Percentiles rank a stretch among this genome's conserved stretches.
Evolutionary conservation across 805 yeast species (phyloP).

Genomic region (Zygoascus tannicola): DNA sequence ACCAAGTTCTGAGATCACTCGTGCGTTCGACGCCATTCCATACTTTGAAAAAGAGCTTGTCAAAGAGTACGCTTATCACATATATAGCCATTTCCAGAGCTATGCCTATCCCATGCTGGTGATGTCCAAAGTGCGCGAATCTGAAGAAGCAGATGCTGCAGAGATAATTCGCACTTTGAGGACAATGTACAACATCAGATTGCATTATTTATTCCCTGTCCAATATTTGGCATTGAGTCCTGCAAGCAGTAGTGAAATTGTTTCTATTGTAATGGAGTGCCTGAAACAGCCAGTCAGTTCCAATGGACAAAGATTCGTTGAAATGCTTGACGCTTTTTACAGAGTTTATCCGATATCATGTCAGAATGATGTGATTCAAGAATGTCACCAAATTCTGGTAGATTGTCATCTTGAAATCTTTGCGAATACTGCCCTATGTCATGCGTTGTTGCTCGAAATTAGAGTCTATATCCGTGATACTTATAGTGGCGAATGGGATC

Average conservation of each 20-base stretch:
- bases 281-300: not conserved
- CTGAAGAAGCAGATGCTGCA: slow-evolving; percentile 2
- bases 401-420: not conserved
- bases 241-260: not conserved
- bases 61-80: not conserved
- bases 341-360: not conserved
- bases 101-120: not conserved
- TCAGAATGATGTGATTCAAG: not conserved
- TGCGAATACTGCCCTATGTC: not conserved
- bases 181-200: slow-evolving; percentile 8
- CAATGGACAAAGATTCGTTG: not conserved
- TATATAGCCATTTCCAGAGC: not conserved
- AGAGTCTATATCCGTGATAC: slow-evolving; percentile 6
- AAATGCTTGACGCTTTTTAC: not conserved
- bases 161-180: slow-evolving; percentile 7
- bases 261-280: not conserved
- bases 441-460: slow-evolving; percentile 7
- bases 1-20: not conserved
- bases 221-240: not conserved
- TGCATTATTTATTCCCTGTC: slow-evolving; percentile 13
- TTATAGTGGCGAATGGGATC: slow-evolving; percentile 12
- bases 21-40: not conserved
- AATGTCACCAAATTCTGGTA: not conserved
- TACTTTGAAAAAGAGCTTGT: slow-evolving; percentile 1
- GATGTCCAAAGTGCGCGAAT: not conserved